These are phyloP conservation scores for Tolypocladium tropicale DNA, from an alignment of 2,329 filamentous ascomycete species.

Conservation along the genomic window DNA sequence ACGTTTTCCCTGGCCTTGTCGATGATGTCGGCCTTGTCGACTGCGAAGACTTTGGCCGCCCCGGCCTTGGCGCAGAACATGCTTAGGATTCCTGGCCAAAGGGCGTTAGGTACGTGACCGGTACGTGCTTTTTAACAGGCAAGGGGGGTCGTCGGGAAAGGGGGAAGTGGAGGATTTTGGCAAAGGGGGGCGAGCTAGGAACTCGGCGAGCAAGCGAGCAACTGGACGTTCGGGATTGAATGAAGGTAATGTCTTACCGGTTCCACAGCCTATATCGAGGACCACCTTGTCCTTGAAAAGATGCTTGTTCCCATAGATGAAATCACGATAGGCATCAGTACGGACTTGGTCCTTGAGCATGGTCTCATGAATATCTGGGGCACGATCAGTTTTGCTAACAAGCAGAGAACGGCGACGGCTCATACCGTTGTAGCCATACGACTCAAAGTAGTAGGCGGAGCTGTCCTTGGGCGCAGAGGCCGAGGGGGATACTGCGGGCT, in stretches of 20 bases:
- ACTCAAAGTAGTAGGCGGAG: slow-evolving; percentile 46
- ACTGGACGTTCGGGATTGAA: neutral
- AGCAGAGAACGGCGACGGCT: neutral
- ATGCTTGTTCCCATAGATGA: slow-evolving; percentile 85
- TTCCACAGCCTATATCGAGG: slow-evolving; percentile 82
- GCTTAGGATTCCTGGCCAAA: slow-evolving; percentile 60
- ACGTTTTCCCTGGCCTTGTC: slow-evolving; percentile 78
- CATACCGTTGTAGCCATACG: slow-evolving; percentile 50
- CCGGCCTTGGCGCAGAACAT: slow-evolving; percentile 93
- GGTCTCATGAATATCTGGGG: slow-evolving; percentile 75
- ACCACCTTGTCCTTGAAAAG: slow-evolving; percentile 80
- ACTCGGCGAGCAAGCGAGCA: neutral
- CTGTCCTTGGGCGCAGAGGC: slow-evolving; percentile 19
- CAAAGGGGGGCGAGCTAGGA: neutral
- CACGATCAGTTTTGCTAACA: neutral
- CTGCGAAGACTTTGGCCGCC: slow-evolving; percentile 75
- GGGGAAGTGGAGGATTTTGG: neutral
- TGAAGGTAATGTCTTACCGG: slow-evolving; percentile 29
- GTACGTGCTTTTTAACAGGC: no score
- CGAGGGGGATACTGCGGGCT: slow-evolving; percentile 8
- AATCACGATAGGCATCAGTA: slow-evolving; percentile 88
- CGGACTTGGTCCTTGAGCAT: slow-evolving; percentile 89
- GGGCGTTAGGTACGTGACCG: neutral
- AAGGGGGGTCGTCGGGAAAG: no score
- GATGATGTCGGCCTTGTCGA: slow-evolving; percentile 88